Evolutionary conservation across 768 basidiomycete species (phyloP).

Genomic region (Lactarius hatsudake): DNA sequence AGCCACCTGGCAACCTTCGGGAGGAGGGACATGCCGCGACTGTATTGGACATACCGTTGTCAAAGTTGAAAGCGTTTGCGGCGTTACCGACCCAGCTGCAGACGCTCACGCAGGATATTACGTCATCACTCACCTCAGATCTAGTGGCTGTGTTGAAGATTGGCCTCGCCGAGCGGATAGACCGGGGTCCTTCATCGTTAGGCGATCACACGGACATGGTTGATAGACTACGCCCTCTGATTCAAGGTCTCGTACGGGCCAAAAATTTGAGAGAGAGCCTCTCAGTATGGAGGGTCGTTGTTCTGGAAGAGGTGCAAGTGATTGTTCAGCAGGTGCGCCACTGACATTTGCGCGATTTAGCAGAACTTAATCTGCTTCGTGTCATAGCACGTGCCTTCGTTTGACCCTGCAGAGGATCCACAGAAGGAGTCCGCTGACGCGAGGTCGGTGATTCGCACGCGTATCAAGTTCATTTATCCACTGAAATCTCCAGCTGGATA

Average conservation of each 20-base stretch:
- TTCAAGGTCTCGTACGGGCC: slow-evolving; percentile 76
- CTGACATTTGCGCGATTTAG: not conserved
- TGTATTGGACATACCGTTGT: slow-evolving; percentile 48
- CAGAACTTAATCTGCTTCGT: not conserved
- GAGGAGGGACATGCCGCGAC: slow-evolving; percentile 13
- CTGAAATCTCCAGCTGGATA: slow-evolving; percentile 37
- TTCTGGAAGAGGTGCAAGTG: slow-evolving; percentile 55
- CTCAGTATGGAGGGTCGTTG: slow-evolving; percentile 67
- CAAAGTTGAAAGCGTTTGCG: slow-evolving; percentile 68
- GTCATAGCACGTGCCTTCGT: slow-evolving; percentile 55
- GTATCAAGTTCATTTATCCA: not conserved
- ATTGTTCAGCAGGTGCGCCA: slow-evolving; percentile 57
- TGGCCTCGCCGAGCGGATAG: slow-evolving; percentile 59
- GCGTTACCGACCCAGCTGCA: slow-evolving; percentile 72
- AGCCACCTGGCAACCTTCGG: slow-evolving; percentile 23
- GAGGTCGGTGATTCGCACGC: slow-evolving; percentile 5
- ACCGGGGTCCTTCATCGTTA: not conserved
- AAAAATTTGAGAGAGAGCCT: slow-evolving; percentile 67
- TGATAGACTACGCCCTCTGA: slow-evolving; percentile 66
- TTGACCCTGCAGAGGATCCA: slow-evolving; percentile 52
- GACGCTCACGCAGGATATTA: slow-evolving; percentile 71
- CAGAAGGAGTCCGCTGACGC: slow-evolving; percentile 31
- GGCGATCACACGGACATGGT: slow-evolving; percentile 38
- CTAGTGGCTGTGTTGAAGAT: slow-evolving; percentile 66
- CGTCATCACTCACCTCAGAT: slow-evolving; percentile 71